Evolutionary conservation across 192 early-diverging fungal genomes (phyloP).

Genomic region (Coemansia sp.): DNA sequence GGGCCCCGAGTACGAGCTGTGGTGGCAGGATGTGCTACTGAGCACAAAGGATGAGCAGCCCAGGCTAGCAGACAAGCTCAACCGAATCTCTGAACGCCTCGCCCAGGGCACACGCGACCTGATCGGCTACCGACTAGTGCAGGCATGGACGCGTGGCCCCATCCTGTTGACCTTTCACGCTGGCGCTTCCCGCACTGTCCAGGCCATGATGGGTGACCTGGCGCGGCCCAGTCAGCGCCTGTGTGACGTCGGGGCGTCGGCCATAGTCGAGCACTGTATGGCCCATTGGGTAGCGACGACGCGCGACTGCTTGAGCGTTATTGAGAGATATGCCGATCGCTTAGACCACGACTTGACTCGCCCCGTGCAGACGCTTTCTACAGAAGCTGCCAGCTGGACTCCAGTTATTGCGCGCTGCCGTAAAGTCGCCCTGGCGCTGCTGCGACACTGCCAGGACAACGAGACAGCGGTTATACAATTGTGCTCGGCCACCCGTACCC

Average conservation of each 20-base stretch:
- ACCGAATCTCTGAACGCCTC: conserved; percentile 21
- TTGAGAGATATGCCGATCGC: conserved; percentile 24
- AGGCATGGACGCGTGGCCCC: conserved; percentile 36
- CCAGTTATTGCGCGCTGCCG: conserved; percentile 49
- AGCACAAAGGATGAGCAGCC: neutral
- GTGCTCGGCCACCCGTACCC: conserved; percentile 12
- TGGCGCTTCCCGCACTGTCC: conserved; percentile 9
- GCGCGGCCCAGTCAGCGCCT: neutral
- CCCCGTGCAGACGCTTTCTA: conserved; percentile 19
- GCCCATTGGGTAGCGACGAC: conserved; percentile 33
- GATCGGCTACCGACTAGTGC: conserved; percentile 38
- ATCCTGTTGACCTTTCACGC: conserved; percentile 35
- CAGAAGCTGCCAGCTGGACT: conserved; percentile 42
- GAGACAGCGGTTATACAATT: conserved; percentile 29
- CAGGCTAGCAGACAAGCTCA: neutral
- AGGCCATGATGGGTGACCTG: conserved; percentile 9
- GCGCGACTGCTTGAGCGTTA: conserved; percentile 5
- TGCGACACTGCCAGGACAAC: conserved; percentile 44
- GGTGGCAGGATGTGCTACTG: conserved; percentile 32
- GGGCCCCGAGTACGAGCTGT: conserved; percentile 35
- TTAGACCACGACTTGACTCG: conserved; percentile 40
- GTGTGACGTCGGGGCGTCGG: neutral
- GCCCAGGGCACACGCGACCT: conserved; percentile 24
- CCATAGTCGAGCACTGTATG: conserved; percentile 18
- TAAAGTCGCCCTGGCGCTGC: conserved; percentile 41